Percentiles rank a stretch among this genome's conserved stretches.
Evolutionary conservation across 31 red algal species (phyloP).

Genomic region (Endocladia muricata): DNA sequence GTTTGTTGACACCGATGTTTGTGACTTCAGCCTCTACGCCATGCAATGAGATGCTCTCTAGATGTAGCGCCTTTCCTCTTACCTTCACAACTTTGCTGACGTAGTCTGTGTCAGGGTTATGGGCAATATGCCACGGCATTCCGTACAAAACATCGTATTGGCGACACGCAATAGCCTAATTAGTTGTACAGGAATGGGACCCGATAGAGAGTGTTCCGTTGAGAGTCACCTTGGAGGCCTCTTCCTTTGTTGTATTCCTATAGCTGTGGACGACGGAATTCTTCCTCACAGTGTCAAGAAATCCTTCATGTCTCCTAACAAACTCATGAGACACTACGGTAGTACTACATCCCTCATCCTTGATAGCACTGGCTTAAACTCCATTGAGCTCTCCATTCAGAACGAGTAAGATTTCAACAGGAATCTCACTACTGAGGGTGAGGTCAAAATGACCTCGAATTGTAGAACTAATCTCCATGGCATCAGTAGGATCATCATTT

Average conservation of each 20-base stretch:
- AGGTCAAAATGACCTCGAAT: background rate
- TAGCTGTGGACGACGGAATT: background rate
- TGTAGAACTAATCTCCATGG: too few relatives aligned
- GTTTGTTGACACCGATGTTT: too few relatives aligned
- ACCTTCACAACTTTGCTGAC: background rate
- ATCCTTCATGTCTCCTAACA: background rate
- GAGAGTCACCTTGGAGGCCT: background rate
- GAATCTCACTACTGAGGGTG: background rate
- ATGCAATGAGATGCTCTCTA: too few relatives aligned
- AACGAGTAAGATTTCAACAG: background rate
- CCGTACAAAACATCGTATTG: background rate
- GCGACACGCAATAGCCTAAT: background rate
- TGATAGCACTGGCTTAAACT: background rate
- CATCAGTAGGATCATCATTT: too few relatives aligned
- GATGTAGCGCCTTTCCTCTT: too few relatives aligned
- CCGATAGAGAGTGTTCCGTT: background rate
- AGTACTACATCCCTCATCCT: background rate
- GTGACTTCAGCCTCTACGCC: background rate
- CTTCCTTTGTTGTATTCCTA: background rate
- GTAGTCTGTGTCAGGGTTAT: background rate
- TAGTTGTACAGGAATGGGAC: background rate
- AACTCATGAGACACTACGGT: background rate
- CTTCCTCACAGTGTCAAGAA: background rate
- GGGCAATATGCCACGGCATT: conserved; percentile 7
- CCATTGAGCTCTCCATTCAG: background rate